Percentiles rank a stretch among this genome's conserved stretches.
phyloP scores from a whole-genome alignment of 139 green algal species.

The Chlorella sorokiniana region DNA sequence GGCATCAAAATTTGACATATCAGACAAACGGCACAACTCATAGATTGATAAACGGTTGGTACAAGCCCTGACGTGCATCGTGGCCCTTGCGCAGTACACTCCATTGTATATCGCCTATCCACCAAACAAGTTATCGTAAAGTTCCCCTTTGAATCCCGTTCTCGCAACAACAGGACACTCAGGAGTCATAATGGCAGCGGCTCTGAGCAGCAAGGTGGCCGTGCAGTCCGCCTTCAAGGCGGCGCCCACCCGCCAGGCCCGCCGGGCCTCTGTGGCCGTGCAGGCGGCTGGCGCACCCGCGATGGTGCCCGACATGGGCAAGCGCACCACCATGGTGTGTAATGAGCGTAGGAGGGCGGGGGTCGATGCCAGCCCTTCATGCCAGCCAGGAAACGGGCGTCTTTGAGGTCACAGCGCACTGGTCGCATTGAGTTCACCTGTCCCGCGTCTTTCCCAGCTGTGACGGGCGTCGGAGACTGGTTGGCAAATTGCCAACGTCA shows the following conservation, averaged over 20 bases:
- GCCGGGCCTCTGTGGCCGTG: constrained; percentile 19
- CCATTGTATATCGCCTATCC: no score
- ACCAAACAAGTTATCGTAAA: no score
- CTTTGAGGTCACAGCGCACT: not conserved
- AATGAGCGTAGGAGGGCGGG: not conserved
- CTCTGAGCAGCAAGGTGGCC: constrained; percentile 2
- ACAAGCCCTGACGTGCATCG: no score
- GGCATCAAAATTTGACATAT: no score
- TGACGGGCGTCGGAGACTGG: no score
- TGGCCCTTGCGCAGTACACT: no score
- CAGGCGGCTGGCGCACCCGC: not conserved
- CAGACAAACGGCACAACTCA: no score
- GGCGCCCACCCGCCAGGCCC: not conserved
- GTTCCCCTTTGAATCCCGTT: not conserved
- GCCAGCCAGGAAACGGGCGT: not conserved
- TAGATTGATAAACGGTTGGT: no score
- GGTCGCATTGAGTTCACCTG: not conserved
- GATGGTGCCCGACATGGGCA: constrained; percentile 54
- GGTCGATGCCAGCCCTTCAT: not conserved
- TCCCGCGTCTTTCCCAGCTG: no score
- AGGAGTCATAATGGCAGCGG: not conserved
- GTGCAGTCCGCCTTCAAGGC: constrained; percentile 7
- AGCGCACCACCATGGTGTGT: constrained; percentile 83
- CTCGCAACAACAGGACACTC: not conserved
- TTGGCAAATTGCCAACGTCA: no score